Percentiles rank a stretch among this genome's conserved stretches.
Conservation (phyloP, 371 early-diverging fungal species). For the Actinomucor elegans region DNA sequence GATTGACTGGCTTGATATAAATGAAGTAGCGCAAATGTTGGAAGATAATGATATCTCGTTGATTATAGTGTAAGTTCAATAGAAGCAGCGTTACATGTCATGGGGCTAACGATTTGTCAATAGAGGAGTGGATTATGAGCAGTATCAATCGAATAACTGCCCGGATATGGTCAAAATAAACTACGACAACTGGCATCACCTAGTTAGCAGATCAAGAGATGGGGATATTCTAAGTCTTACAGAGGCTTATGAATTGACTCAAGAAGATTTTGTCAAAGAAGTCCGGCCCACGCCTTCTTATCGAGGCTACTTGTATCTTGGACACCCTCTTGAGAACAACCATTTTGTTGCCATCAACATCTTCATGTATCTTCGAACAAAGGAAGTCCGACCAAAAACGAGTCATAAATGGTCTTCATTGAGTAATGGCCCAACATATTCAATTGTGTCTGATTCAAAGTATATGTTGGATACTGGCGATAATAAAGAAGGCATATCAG, state of each 20-base stretch:
- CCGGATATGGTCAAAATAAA: slow-evolving; percentile 6
- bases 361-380: slow-evolving; percentile 59
- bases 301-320: slow-evolving; percentile 56
- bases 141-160: slow-evolving; percentile 19
- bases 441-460: slow-evolving; percentile 45
- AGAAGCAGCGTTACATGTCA: not conserved
- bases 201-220: slow-evolving; percentile 4
- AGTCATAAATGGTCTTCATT: slow-evolving; percentile 63
- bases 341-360: slow-evolving; percentile 52
- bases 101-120: slow-evolving; percentile 1
- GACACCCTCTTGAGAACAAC: slow-evolving; percentile 40
- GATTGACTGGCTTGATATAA: slow-evolving; percentile 53
- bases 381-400: slow-evolving; percentile 45
- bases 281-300: slow-evolving; percentile 60
- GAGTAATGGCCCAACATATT: slow-evolving; percentile 47
- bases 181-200: slow-evolving; percentile 16
- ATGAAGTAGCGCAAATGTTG: slow-evolving; percentile 42
- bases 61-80: slow-evolving; percentile 55
- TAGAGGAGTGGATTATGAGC: slow-evolving; percentile 41
- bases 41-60: slow-evolving; percentile 42
- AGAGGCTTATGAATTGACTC: slow-evolving; percentile 52
- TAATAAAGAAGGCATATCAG: slow-evolving; percentile 25
- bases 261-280: slow-evolving; percentile 48
- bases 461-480: slow-evolving; percentile 27
- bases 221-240: slow-evolving; percentile 35